Base-by-base conservation (phyloP, 495 filamentous ascomycete species). In the Neurospora africana region DNA sequence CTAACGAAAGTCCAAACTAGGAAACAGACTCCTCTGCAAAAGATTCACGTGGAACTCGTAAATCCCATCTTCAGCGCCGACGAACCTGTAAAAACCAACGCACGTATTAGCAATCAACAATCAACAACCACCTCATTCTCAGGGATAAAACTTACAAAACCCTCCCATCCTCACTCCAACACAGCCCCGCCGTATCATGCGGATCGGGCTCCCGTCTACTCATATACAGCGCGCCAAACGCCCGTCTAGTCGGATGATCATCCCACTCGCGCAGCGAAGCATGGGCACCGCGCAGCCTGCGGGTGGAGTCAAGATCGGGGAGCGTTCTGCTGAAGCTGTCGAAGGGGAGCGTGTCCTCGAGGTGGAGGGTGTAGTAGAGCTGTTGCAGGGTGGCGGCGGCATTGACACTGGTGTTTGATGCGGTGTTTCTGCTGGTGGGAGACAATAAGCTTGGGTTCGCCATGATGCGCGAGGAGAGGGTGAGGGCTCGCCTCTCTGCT, bases 31-130 rank as follows among this genome's bases (percentile, higher is more conserved):
- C 72, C 91, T 85, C 68, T 87, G 86, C n/a, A 84, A 77, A 27
- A 89, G 77, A 76, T 94, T 91, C 71, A 93, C 83, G 30, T 85
- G 84, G 73, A 89, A 91, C 79, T 93, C 90, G 72, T 91, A 90
- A 21, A 94, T 91, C 23, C 92, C 92, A 68, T 91, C 85, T 70
- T 91, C 85, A 4, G 91, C 91, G n/a, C 86, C 92, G 75, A 92
- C 84, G 74, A 89, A 93, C 72, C 92, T 76, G 23, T 38, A 1
- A 1, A 0, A 36, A 9, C 3, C 30, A 2, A 11, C 9, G 9
- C 37, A 38, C 2, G 4, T 33, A 38, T 38, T 38, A 38, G 37
- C 37, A 10, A 38, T 38, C 37, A 9, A 38, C 37, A 38, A 11
- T 11, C 9, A 2, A 38, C 9, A 38, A 38, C 37, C 37, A 8